Evolutionary conservation across 2,329 filamentous ascomycete genomes (phyloP).

Genomic region (Colletotrichum sp.): DNA sequence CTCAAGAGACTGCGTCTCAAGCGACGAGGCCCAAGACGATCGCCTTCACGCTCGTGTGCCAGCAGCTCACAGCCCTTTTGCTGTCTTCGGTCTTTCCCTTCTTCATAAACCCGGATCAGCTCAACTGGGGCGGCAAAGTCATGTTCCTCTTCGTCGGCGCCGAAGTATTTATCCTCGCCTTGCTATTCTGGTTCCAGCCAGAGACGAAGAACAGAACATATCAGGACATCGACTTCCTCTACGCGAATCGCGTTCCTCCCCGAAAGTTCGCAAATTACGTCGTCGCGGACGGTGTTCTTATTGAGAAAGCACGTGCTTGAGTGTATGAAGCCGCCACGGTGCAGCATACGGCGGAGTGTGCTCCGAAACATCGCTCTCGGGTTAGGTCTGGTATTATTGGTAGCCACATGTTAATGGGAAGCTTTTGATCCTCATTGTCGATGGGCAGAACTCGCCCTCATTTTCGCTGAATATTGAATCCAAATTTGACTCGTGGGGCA

Average conservation of each 20-base stretch:
- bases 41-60: constrained; percentile 31
- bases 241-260: constrained; percentile 26
- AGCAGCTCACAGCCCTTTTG: constrained; percentile 29
- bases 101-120: constrained; percentile 42
- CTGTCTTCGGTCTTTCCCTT: constrained; percentile 34
- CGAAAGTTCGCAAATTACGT: constrained; percentile 29
- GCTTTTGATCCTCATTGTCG: not conserved
- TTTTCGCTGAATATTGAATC: not conserved
- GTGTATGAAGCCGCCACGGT: not conserved
- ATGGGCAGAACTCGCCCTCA: not conserved
- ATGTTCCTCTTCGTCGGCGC: constrained; percentile 41
- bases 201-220: constrained; percentile 43
- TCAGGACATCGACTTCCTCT: constrained; percentile 35
- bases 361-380: not conserved
- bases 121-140: constrained; percentile 42
- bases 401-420: not conserved
- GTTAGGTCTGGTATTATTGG: not conserved
- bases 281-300: constrained; percentile 18
- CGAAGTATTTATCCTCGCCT: constrained; percentile 35
- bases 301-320: constrained; percentile 1
- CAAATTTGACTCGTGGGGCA: not conserved
- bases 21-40: constrained; percentile 32
- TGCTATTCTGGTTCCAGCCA: constrained; percentile 37
- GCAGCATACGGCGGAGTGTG: not conserved
- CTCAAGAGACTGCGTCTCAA: constrained; percentile 31